phyloP scores from a whole-genome alignment of 2,329 filamentous ascomycete genomes.

The Nothopassalora personata region DNA sequence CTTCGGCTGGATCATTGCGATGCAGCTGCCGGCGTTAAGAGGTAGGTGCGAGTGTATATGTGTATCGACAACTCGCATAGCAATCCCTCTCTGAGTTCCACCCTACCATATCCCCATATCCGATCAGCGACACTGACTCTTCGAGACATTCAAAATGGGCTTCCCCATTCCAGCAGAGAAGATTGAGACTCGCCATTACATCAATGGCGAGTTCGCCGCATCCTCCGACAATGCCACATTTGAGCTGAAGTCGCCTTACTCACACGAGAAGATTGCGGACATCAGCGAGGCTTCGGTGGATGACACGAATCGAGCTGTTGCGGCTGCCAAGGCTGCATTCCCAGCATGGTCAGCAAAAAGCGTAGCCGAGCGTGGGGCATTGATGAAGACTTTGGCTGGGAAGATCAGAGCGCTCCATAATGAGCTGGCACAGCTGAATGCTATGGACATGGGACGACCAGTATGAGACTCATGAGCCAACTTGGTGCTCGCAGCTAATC shows the following conservation, averaged over 20 bases:
- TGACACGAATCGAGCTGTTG: constrained; percentile 66
- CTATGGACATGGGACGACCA: constrained; percentile 44
- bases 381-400: constrained; percentile 44
- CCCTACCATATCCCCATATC: neutral
- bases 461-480: constrained; percentile 17
- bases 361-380: constrained; percentile 37
- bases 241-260: constrained; percentile 41
- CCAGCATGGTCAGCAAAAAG: constrained; percentile 51
- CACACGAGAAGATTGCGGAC: constrained; percentile 38
- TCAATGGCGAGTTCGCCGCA: constrained; percentile 49
- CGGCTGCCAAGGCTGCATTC: constrained; percentile 64
- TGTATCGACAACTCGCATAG: neutral
- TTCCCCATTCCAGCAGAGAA: constrained; percentile 22
- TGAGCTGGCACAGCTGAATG: constrained; percentile 44
- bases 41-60: neutral
- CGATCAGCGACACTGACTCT: neutral
- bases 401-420: constrained; percentile 39
- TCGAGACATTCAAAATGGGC: constrained; percentile 11
- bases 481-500: neutral
- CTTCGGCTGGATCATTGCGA: neutral
- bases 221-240: constrained; percentile 45
- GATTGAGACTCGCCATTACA: constrained; percentile 43
- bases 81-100: too few relatives aligned
- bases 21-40: neutral
- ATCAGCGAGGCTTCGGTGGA: constrained; percentile 63